Evolutionary conservation across 148 eudicot species (phyloP), one percentile per base, ranked within the genome.

Genomic region (Silene uniflora): DNA sequence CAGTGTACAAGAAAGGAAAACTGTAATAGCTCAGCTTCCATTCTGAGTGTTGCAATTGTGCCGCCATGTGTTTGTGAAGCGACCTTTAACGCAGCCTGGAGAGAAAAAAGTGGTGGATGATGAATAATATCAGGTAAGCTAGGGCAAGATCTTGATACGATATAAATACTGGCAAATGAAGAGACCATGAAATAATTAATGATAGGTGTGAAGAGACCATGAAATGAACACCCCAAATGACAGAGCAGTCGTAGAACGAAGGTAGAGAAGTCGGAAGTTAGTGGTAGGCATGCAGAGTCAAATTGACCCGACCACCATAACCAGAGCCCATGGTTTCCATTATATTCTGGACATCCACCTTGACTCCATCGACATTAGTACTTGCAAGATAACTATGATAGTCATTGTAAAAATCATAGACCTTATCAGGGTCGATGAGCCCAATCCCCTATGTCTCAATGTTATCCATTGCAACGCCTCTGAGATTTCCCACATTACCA

Each of bases 51-150:
- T 47, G 80, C 84, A 42, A 90, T 80, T 72, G 73, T 79, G 55
- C 93, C 91, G 69, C 90, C 91, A 72, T 77, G 83, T 67, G 83
- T 90, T 80, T 91, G 86, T 72, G 91, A 75, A 75, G 93, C 98
- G 79, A 75, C 87, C 87, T 87, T 89, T 63, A 93, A 74, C 55
- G 98, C 96, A 77, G 91, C 96, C 98, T 93, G 88, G 73, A 87
- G 66, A 62, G 27, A 35, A 22, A 13, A 62, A 19, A 22, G 42
- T 1, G 14, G 16, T 19, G 21, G 55, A 32, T 13, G 64, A 66
- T 67, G 62, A 21, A 16, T 22, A 47, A 1, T 24, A 21, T 62
- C 42, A 62, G 46, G 24, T 23, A 61, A 62, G 46, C 35, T 10
- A 39, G n/a, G 75, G 27, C 0, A 6, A 39, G 10, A 39, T 39